Evolutionary conservation across 768 basidiomycete species (phyloP).

Genomic region (Lentinula sp.): DNA sequence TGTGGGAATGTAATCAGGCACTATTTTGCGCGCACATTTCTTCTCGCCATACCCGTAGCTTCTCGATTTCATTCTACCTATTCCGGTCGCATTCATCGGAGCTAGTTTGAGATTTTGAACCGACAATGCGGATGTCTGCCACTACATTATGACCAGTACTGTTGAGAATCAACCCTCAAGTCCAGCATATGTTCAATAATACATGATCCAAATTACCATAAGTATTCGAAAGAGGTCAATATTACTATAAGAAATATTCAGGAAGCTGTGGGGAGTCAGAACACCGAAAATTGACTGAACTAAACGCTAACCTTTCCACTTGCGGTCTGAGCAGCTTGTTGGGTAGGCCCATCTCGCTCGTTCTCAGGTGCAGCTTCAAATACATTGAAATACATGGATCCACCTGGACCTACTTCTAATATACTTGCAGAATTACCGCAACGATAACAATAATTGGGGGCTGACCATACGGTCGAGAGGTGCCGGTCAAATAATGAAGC

Average conservation of each 20-base stretch:
- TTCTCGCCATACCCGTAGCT: not conserved
- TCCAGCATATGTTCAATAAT: not conserved
- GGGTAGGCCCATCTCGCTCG: conserved; percentile 82
- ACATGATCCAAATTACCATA: not conserved
- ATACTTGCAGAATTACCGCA: conserved; percentile 98
- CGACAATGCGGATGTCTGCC: too few relatives aligned
- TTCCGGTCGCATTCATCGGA: not conserved
- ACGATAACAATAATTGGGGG: conserved; percentile 97
- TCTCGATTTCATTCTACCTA: not conserved
- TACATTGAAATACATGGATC: conserved; percentile 89
- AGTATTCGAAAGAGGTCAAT: not conserved
- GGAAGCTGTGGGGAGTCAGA: conserved; percentile 45
- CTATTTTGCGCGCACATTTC: not conserved
- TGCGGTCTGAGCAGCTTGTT: conserved; percentile 68
- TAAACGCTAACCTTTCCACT: conserved; percentile 54
- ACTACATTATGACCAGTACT: not conserved
- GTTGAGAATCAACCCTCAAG: not conserved
- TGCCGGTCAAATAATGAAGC: conserved; percentile 95
- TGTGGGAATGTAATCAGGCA: not conserved
- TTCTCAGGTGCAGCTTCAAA: conserved; percentile 99
- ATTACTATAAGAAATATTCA: conserved; percentile 64
- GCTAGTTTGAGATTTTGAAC: not conserved
- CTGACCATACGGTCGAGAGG: conserved; percentile 96
- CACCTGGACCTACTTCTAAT: conserved; percentile 89
- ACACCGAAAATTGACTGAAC: not conserved